Evolutionary conservation across 352 stramenopile species (phyloP), one percentile per base, ranked within the genome.

Genomic region (Aphanomyces euteiches): DNA sequence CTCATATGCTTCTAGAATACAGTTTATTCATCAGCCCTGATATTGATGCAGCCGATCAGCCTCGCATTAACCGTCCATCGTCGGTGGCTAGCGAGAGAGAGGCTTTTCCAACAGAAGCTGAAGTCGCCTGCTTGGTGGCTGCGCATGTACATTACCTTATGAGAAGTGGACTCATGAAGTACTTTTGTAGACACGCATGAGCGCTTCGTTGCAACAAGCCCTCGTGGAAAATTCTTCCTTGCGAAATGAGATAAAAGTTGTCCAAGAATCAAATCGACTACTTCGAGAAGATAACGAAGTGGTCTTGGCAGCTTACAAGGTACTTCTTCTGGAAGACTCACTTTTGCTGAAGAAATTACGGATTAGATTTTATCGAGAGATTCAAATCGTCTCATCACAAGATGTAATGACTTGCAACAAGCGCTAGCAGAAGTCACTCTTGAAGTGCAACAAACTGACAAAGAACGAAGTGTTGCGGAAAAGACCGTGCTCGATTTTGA

Each of bases 161-260:
- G 7, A 61, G 17, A 10, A 12, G 5, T 61, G 10, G 50, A 58
- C 28, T 28, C 28, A 28, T 28, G 28, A 28, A 28, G 28, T 28
- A 28, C 28, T 28, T 28, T 36, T 47, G 12, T 70, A 70, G 64
- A 39, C 64, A 37, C 56, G 56, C 7, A 48, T 92, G 17, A 87
- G 81, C 66, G 82, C 77, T 58, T 82, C 74, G 56, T 56, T 92
- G 47, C 82, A 90, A 48, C 73, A 89, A 58, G 86, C 86, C 21
- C 66, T 94, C 19, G 79, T 86, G 21, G 84, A 92, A 58, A 94
- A 94, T 36, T 83, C 84, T 2, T 85, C 84, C 3, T 81, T 94
- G 28, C 84, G 84, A 4, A 86, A 90, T 60, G 81, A 90, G 34
- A 83, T 92, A 7, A 72, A 74, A 1, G 67, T 78, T 3, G 50